Conservation (phyloP, 805 yeast species). For the Cyberlindnera galapagoensis region DNA sequence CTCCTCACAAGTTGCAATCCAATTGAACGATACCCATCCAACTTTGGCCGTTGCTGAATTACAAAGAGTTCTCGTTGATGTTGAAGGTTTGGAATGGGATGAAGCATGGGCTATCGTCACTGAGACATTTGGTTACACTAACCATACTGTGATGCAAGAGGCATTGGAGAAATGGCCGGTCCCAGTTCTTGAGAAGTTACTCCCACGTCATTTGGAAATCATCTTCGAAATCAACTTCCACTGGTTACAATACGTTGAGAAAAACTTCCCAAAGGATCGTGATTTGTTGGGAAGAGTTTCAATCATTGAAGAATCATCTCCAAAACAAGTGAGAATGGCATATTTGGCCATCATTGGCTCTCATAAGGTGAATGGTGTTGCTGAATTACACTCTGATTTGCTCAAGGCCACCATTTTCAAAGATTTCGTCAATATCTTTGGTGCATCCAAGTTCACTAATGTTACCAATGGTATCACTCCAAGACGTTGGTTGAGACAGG, state of each 20-base stretch:
- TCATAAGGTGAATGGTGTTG: constrained; percentile 92
- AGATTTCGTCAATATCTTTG: constrained; percentile 82
- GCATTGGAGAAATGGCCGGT: constrained; percentile 96
- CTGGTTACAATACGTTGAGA: constrained; percentile 73
- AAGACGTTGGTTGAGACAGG: constrained; percentile 93
- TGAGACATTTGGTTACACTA: constrained; percentile 81
- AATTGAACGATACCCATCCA: constrained; percentile 93
- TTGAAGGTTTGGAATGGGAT: constrained; percentile 77
- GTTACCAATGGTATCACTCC: constrained; percentile 96
- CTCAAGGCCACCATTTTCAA: constrained; percentile 84
- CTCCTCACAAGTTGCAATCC: constrained; percentile 84
- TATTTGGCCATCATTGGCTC: constrained; percentile 86
- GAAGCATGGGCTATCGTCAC: constrained; percentile 83
- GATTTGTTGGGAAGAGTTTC: constrained; percentile 64
- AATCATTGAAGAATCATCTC: constrained; percentile 72
- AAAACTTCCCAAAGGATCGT: constrained; percentile 68
- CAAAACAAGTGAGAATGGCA: constrained; percentile 90
- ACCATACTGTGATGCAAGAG: constrained; percentile 92
- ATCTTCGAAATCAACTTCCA: constrained; percentile 77
- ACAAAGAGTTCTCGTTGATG: constrained; percentile 78
- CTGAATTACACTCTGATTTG: constrained; percentile 88
- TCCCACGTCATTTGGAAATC: constrained; percentile 89
- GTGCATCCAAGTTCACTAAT: constrained; percentile 77
- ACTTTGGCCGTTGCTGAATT: constrained; percentile 86
- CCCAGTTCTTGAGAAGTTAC: constrained; percentile 63